Percentiles rank a stretch among this genome's conserved stretches.
Evolutionary conservation across 169 alveolate genomes (phyloP).

Genomic region (Plasmodium falciparum): DNA sequence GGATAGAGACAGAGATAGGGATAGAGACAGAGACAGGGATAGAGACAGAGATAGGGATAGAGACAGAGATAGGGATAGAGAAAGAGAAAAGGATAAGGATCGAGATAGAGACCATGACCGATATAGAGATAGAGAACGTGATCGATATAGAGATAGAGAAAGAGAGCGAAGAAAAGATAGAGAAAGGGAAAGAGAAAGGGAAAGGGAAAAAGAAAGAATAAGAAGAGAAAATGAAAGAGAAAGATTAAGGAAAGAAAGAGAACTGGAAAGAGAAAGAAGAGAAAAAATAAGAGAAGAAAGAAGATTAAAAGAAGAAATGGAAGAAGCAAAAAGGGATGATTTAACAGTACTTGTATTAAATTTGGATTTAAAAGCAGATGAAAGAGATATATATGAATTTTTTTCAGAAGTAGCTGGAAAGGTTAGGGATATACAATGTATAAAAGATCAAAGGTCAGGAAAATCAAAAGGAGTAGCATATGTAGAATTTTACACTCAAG

Average conservation of each 20-base stretch:
- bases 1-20: slow-evolving; percentile 3
- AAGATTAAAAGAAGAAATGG: slow-evolving; percentile 91
- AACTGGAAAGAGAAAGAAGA: slow-evolving; percentile 67
- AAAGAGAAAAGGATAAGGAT: not conserved
- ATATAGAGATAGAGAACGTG: slow-evolving; percentile 21
- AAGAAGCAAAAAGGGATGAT: slow-evolving; percentile 98
- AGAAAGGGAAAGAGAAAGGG: slow-evolving; percentile 31
- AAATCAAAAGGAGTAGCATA: slow-evolving; percentile 98
- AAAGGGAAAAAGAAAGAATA: slow-evolving; percentile 16
- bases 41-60: slow-evolving; percentile 3
- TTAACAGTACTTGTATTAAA: slow-evolving; percentile 96
- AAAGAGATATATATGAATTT: slow-evolving; percentile 95
- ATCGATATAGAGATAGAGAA: slow-evolving; percentile 18
- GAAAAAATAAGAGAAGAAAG: slow-evolving; percentile 84
- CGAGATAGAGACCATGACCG: slow-evolving; percentile 10
- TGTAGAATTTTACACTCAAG: slow-evolving; percentile 97
- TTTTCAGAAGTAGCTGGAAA: slow-evolving; percentile 97
- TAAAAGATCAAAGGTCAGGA: slow-evolving; percentile 96
- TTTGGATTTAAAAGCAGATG: slow-evolving; percentile 95
- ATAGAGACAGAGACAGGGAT: slow-evolving; percentile 8
- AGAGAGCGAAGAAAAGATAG: slow-evolving; percentile 7
- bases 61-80: not conserved
- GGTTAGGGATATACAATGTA: slow-evolving; percentile 96
- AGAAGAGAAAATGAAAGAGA: slow-evolving; percentile 48
- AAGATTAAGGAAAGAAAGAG: slow-evolving; percentile 18